These are phyloP conservation scores for Yamadazyma paraphyllophila DNA, from an alignment of 805 yeast species.

Conservation along the genomic window DNA sequence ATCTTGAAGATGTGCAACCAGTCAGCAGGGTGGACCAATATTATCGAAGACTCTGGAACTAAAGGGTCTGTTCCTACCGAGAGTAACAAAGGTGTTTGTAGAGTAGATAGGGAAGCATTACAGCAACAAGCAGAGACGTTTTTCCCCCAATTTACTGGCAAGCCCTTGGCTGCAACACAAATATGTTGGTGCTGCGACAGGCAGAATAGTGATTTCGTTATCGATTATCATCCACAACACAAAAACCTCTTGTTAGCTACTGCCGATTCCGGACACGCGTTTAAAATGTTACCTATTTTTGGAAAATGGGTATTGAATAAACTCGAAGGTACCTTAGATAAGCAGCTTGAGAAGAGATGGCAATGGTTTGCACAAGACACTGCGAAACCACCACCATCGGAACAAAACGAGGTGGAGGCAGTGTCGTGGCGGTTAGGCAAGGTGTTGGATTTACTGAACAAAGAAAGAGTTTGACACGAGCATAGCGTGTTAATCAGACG, in stretches of 20 bases:
- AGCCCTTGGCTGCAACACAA: slow-evolving; percentile 12
- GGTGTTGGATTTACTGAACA: slow-evolving; percentile 7
- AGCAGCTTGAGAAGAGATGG: slow-evolving; percentile 11
- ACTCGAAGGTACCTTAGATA: slow-evolving; percentile 9
- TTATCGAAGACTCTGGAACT: background rate
- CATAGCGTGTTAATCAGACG: background rate
- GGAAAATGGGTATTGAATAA: slow-evolving; percentile 22
- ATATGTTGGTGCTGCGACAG: slow-evolving; percentile 36
- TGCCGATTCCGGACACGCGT: slow-evolving; percentile 42
- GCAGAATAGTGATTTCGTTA: slow-evolving; percentile 30
- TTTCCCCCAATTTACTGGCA: slow-evolving; percentile 10
- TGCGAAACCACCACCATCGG: background rate
- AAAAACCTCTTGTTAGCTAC: slow-evolving; percentile 30
- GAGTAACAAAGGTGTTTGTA: slow-evolving; percentile 12
- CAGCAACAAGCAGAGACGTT: slow-evolving; percentile 9
- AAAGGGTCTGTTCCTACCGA: slow-evolving; percentile 13
- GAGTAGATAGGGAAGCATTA: slow-evolving; percentile 8
- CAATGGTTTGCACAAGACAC: slow-evolving; percentile 10
- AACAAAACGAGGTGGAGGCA: slow-evolving; percentile 6
- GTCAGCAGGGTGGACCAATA: slow-evolving; percentile 12
- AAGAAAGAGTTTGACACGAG: slow-evolving; percentile 1
- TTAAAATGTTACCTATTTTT: slow-evolving; percentile 34
- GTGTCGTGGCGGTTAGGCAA: slow-evolving; percentile 15
- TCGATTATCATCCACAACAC: slow-evolving; percentile 31
- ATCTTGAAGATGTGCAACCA: slow-evolving; percentile 15